Evolutionary conservation across 441 rosid genomes (phyloP).

Genomic region (Dalechampia spathulata): DNA sequence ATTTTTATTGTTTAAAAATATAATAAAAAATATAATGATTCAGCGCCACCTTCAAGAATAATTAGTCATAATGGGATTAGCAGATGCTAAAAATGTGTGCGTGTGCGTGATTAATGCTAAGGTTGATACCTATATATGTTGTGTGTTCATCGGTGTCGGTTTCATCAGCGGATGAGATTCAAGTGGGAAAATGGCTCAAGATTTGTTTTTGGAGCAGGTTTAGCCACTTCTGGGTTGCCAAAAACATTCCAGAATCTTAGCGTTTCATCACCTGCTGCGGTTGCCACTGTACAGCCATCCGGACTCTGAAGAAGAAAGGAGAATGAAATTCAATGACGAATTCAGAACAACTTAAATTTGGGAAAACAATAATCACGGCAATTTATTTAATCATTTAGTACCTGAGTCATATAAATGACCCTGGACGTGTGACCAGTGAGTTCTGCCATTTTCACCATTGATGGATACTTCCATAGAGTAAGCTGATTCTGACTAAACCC

Average conservation of each 20-base stretch:
- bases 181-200: conserved; percentile 29
- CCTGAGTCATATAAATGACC: conserved; percentile 41
- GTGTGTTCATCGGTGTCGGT: too few species aligned
- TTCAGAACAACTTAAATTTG: too few species aligned
- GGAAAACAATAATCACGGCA: not conserved
- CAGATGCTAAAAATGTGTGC: too few species aligned
- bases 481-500: conserved; percentile 44
- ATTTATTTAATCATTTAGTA: not conserved
- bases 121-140: too few species aligned
- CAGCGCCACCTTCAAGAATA: too few species aligned
- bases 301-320: conserved; percentile 26
- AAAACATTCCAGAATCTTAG: conserved; percentile 39
- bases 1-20: too few species aligned
- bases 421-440: conserved; percentile 44
- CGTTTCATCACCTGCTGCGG: conserved; percentile 40
- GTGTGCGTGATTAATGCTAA: too few species aligned
- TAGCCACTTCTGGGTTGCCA: conserved; percentile 27
- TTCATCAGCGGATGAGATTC: conserved; percentile 30
- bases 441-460: conserved; percentile 39
- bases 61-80: too few species aligned
- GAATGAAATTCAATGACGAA: not conserved
- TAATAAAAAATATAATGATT: too few species aligned
- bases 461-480: conserved; percentile 51
- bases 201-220: conserved; percentile 22
- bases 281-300: conserved; percentile 38